Base-by-base conservation (phyloP, 352 stramenopile genomes). In the Globisporangium nodosum region DNA sequence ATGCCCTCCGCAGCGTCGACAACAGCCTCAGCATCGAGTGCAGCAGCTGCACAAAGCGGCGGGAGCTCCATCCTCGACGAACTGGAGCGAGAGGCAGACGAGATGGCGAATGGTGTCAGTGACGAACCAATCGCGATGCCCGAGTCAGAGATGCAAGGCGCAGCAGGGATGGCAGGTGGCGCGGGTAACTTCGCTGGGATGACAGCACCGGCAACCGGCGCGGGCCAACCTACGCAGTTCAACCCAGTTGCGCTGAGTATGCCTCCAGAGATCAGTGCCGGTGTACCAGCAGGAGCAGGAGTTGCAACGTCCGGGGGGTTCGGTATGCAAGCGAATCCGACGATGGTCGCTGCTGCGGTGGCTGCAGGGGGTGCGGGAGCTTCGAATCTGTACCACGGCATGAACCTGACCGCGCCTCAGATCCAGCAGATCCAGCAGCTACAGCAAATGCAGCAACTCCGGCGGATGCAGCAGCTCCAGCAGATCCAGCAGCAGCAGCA, bases 381-480 rank as follows among this genome's bases (percentile, higher is more conserved):
- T 0, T 54, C 75, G 5, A 78, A 80, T 30, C 68, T 89, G 65
- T 92, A 92, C 40, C 74, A 87, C 24, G 79, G 77, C 35, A 92
- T 92, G 80, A 90, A 87, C 59, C 33, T 92, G 48, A 90, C 80
- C 6, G 73, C 69, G 6, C 67, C 83, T 15, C 85, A 94, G 57
- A 65, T 94, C 20, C 85, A 92, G 49, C 84, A 94, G 56, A 85
- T 94, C 20, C 84, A 94, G 58, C 85, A 92, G 51, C 76, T 94
- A 3, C 85, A 94, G 60, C 84, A 93, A 63, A 90, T 95, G 54
- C 85, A 94, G 60, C 84, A 94, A 33, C 66, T 93, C 24, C 79
- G 80, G 39, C 81, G 78, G 5, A 89, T 92, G 83, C 80, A 80
- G 50, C 73, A 83, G 49, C 56, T 78, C 18, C 68, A 89, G 47